Evolutionary conservation across 495 filamentous ascomycete genomes (phyloP).

Genomic region (Penicillium egyptiacum): DNA sequence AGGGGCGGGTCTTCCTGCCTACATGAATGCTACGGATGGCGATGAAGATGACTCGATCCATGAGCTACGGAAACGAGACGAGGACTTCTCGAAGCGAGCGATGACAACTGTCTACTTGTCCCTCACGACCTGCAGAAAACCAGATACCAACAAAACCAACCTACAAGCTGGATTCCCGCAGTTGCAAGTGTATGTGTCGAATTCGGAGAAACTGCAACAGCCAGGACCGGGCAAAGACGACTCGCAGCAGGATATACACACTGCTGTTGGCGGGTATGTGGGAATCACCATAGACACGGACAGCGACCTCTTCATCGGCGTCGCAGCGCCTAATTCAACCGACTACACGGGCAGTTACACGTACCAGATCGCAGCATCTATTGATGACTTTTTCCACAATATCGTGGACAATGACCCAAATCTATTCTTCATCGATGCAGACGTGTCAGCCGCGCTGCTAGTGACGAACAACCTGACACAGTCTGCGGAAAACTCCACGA

Average conservation of each 20-base stretch:
- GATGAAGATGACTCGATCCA: conserved; percentile 10
- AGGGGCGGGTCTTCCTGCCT: conserved; percentile 41
- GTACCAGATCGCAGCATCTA: conserved; percentile 81
- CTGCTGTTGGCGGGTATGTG: conserved; percentile 59
- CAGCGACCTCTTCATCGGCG: conserved; percentile 68
- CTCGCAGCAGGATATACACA: conserved; percentile 39
- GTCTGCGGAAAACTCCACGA: conserved; percentile 35
- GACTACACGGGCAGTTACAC: conserved; percentile 62
- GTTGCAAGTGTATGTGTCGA: conserved; percentile 76
- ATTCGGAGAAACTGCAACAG: conserved; percentile 56
- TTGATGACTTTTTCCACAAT: conserved; percentile 68
- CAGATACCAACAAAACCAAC: conserved; percentile 45
- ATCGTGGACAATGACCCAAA: conserved; percentile 49
- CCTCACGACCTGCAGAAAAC: conserved; percentile 77
- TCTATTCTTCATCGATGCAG: conserved; percentile 76
- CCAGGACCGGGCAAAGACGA: conserved; percentile 62
- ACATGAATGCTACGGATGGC: conserved; percentile 16
- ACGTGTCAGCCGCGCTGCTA: conserved; percentile 71
- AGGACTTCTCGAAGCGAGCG: conserved; percentile 25
- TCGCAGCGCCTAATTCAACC: conserved; percentile 65
- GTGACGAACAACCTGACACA: conserved; percentile 69
- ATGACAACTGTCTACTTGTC: conserved; percentile 67
- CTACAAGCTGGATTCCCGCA: conserved; percentile 55
- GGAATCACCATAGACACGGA: conserved; percentile 37
- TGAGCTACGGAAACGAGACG: conserved; percentile 29